phyloP scores from a whole-genome alignment of 768 basidiomycete genomes.

The Lanmaoa rubissima region DNA sequence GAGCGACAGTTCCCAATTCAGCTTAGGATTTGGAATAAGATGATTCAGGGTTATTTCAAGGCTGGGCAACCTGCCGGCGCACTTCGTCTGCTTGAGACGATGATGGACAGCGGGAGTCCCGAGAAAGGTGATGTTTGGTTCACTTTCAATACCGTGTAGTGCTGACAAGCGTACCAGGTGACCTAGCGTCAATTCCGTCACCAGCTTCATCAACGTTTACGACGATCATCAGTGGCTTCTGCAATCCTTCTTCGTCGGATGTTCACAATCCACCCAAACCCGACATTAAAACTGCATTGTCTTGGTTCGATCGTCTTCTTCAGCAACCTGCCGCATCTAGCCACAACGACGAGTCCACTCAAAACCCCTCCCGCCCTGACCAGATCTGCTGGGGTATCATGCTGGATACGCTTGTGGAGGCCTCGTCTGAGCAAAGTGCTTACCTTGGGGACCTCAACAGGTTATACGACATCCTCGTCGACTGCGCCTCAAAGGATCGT shows the following conservation, averaged over 20 bases:
- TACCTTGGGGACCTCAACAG: conserved; percentile 56
- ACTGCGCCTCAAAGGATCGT: conserved; percentile 35
- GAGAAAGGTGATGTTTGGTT: conserved; percentile 7
- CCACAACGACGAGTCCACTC: conserved; percentile 43
- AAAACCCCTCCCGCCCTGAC: conserved; percentile 51
- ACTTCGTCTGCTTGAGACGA: conserved; percentile 62
- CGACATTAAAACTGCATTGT: conserved; percentile 60
- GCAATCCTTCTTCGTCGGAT: conserved; percentile 37
- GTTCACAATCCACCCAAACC: conserved; percentile 9
- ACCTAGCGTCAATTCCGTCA: conserved; percentile 44
- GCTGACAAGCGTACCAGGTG: conserved; percentile 10
- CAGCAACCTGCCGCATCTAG: conserved; percentile 36
- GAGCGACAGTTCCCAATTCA: conserved; percentile 32
- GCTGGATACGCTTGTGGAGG: conserved; percentile 51
- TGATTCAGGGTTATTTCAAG: conserved; percentile 74
- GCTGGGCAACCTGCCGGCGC: conserved; percentile 61
- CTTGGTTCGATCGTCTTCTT: conserved; percentile 71
- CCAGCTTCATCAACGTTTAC: conserved; percentile 65
- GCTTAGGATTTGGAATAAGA: conserved; percentile 65
- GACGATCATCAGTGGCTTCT: conserved; percentile 64
- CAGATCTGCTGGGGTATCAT: conserved; percentile 55
- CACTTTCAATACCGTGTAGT: neutral
- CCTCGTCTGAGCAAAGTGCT: conserved; percentile 28
- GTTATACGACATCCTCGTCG: conserved; percentile 43
- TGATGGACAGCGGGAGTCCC: conserved; percentile 51